A percentile compares a stretch with the other conserved stretches of the same genome.
phyloP scores from a whole-genome alignment of 2,329 filamentous ascomycete genomes.

The Trichoderma atroviride region DNA sequence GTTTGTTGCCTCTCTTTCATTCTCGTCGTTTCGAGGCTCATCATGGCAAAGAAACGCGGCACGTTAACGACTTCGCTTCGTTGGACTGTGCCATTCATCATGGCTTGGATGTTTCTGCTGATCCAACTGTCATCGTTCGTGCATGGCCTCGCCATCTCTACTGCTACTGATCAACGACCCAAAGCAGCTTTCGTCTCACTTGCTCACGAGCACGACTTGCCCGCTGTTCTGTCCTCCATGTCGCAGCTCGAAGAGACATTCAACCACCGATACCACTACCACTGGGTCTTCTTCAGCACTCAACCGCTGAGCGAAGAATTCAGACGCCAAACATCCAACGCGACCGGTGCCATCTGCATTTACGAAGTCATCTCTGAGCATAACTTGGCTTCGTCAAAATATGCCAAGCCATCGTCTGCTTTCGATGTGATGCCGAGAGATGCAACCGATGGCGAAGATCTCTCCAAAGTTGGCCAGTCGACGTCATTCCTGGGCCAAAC shows the following conservation, averaged over 20 bases:
- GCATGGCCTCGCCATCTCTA: constrained; percentile 28
- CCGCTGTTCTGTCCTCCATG: constrained; percentile 48
- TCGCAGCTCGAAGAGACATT: constrained; percentile 60
- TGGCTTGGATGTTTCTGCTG: constrained; percentile 32
- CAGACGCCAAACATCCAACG: constrained; percentile 66
- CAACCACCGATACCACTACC: constrained; percentile 82
- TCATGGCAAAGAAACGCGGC: constrained; percentile 29
- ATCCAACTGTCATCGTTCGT: constrained; percentile 30
- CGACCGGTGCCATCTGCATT: constrained; percentile 69
- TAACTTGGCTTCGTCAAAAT: constrained; percentile 61
- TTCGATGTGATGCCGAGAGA: background rate
- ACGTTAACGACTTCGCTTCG: background rate
- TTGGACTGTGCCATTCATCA: constrained; percentile 24
- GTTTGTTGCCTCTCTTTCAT: background rate
- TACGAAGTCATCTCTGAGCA: constrained; percentile 75
- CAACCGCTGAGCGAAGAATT: constrained; percentile 77
- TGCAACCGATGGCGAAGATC: background rate
- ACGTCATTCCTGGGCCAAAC: constrained; percentile 70
- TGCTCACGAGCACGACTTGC: constrained; percentile 38
- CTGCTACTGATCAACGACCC: constrained; percentile 32
- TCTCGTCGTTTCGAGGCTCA: constrained; percentile 1
- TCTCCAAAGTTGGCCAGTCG: constrained; percentile 58
- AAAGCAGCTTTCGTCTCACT: constrained; percentile 41
- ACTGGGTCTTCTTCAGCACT: constrained; percentile 88
- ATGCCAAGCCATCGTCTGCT: constrained; percentile 60